Percentiles rank a stretch among this genome's conserved stretches.
phyloP scores from a whole-genome alignment of 83 land plant genomes.

The Larix sibirica region DNA sequence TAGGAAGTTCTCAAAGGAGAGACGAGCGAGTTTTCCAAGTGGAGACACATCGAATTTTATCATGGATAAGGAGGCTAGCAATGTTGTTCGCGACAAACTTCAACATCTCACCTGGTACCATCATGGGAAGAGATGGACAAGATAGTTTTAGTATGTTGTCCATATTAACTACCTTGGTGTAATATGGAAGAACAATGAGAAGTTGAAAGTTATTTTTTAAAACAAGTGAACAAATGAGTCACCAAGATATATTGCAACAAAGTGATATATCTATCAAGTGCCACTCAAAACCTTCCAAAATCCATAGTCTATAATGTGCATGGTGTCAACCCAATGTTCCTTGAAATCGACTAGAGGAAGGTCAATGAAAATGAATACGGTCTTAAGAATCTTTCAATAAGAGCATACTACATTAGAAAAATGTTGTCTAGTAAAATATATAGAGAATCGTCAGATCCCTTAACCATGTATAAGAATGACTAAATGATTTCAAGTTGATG shows the following conservation, averaged over 20 bases:
- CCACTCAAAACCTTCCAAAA: slow-evolving; percentile 88
- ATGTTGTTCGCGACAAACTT: slow-evolving; percentile 96
- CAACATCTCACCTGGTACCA: slow-evolving; percentile 99
- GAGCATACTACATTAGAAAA: slow-evolving; percentile 90
- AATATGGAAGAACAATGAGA: slow-evolving; percentile 85
- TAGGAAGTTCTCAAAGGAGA: slow-evolving; percentile 77
- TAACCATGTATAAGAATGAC: slow-evolving; percentile 57
- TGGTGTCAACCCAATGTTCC: slow-evolving; percentile 93
- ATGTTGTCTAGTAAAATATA: slow-evolving; percentile 98
- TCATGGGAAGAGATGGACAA: slow-evolving; percentile 94
- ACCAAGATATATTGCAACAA: slow-evolving; percentile 85
- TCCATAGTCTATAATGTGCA: slow-evolving; percentile 96
- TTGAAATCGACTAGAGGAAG: slow-evolving; percentile 73
- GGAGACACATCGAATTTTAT: slow-evolving; percentile 84
- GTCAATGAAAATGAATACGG: slow-evolving; percentile 53
- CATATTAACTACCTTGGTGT: slow-evolving; percentile 96
- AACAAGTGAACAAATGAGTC: slow-evolving; percentile 83
- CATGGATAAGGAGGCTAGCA: slow-evolving; percentile 80
- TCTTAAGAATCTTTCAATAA: slow-evolving; percentile 48
- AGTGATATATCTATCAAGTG: slow-evolving; percentile 91
- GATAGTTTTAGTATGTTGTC: slow-evolving; percentile 74
- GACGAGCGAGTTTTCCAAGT: slow-evolving; percentile 78
- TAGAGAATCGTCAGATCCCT: slow-evolving; percentile 76
- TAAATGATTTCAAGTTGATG: slow-evolving; percentile 71
- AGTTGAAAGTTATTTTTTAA: slow-evolving; percentile 64